Evolutionary conservation across 108 stramenopile genomes (phyloP).

Genomic region (Cylindrotheca closterium): DNA sequence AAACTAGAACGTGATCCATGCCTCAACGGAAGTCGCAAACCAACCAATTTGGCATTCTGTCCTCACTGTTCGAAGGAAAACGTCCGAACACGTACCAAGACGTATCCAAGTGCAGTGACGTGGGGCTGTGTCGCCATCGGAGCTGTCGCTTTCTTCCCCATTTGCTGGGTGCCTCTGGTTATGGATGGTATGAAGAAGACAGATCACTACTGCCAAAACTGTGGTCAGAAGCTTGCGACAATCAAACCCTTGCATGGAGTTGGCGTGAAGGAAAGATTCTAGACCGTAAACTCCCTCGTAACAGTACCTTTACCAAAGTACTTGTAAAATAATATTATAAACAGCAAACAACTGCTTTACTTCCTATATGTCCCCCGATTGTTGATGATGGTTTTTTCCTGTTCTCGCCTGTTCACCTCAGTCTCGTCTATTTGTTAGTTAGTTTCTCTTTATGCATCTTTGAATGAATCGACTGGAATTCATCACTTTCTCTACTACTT

Average conservation of each 20-base stretch:
- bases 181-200: slow-evolving; percentile 17
- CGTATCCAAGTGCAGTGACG: slow-evolving; percentile 17
- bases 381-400: too few relatives aligned
- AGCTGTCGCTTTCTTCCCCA: slow-evolving; percentile 19
- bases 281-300: too few relatives aligned
- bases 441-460: too few relatives aligned
- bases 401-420: too few relatives aligned
- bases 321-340: too few relatives aligned
- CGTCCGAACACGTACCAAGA: slow-evolving; percentile 9
- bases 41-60: slow-evolving; percentile 17
- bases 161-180: slow-evolving; percentile 21
- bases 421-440: too few relatives aligned
- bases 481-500: too few relatives aligned
- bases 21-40: slow-evolving; percentile 4
- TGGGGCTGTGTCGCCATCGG: slow-evolving; percentile 10
- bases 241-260: slow-evolving; percentile 3
- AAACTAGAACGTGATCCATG: not conserved
- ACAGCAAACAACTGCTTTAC: too few relatives aligned
- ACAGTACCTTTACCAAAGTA: too few relatives aligned
- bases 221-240: slow-evolving; percentile 12
- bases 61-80: slow-evolving; percentile 15
- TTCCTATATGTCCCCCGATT: too few relatives aligned
- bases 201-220: slow-evolving; percentile 17
- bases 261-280: not conserved
- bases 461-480: too few relatives aligned